Conservation (phyloP, 805 yeast species). For the Wickerhamomyces bovis region DNA sequence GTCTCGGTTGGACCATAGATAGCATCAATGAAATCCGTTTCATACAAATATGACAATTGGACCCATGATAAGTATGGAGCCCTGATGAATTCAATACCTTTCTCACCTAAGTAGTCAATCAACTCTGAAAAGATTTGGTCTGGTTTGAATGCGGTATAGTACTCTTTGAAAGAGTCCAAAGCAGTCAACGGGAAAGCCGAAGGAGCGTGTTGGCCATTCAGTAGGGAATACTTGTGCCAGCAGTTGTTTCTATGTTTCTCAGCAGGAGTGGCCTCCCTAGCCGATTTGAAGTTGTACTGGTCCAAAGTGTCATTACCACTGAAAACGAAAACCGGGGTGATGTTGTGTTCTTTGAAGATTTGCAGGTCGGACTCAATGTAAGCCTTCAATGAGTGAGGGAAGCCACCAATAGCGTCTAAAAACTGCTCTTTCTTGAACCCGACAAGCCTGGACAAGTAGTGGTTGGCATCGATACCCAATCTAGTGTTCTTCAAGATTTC, state of each 20-base stretch:
- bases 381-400: slow-evolving; percentile 55
- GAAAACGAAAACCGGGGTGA: slow-evolving; percentile 78
- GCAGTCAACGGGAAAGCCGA: slow-evolving; percentile 24
- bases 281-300: slow-evolving; percentile 30
- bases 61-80: slow-evolving; percentile 81
- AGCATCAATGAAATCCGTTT: slow-evolving; percentile 54
- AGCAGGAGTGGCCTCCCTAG: slow-evolving; percentile 26
- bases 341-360: slow-evolving; percentile 50
- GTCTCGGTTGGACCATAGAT: slow-evolving; percentile 83
- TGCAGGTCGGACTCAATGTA: slow-evolving; percentile 57
- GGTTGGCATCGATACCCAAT: slow-evolving; percentile 80
- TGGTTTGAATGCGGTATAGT: slow-evolving; percentile 40
- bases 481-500: slow-evolving; percentile 60
- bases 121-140: slow-evolving; percentile 50
- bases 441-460: slow-evolving; percentile 61
- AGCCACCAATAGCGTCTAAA: slow-evolving; percentile 75
- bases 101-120: slow-evolving; percentile 48
- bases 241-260: slow-evolving; percentile 38
- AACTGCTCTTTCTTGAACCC: slow-evolving; percentile 60
- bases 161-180: slow-evolving; percentile 47
- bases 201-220: slow-evolving; percentile 15
- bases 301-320: slow-evolving; percentile 50
- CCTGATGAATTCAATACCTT: slow-evolving; percentile 57
- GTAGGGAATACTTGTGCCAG: slow-evolving; percentile 33
- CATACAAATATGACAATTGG: slow-evolving; percentile 69